phyloP scores from a whole-genome alignment of 148 eudicot genomes.

The Chenopodium album region DNA sequence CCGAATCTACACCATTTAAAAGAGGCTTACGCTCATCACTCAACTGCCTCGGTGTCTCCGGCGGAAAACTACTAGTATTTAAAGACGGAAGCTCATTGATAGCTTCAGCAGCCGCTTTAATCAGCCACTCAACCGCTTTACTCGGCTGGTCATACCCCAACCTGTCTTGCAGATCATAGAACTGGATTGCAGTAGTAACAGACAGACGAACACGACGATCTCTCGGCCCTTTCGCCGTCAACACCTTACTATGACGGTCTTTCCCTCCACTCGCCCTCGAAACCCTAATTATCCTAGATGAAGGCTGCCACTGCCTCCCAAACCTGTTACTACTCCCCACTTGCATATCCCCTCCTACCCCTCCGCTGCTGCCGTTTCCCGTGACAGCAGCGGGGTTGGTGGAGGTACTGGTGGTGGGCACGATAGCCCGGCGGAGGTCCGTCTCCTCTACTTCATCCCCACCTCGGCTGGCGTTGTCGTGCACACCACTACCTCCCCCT shows the following conservation, averaged over 20 bases:
- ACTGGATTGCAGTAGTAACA: constrained; percentile 80
- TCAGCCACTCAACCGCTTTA: constrained; percentile 94
- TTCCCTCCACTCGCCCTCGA: constrained; percentile 89
- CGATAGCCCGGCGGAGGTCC: background rate
- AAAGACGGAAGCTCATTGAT: constrained; percentile 78
- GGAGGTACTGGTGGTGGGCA: background rate
- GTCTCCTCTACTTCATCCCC: constrained; percentile 14
- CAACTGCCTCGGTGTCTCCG: constrained; percentile 50
- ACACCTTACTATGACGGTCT: constrained; percentile 90
- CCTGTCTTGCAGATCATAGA: constrained; percentile 85
- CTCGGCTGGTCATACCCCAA: constrained; percentile 88
- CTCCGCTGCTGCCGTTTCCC: constrained; percentile 22
- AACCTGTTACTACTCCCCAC: background rate
- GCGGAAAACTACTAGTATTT: constrained; percentile 36
- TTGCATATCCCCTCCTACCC: background rate
- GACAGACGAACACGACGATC: constrained; percentile 83
- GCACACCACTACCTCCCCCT: constrained; percentile 25
- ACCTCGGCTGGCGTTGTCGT: constrained; percentile 21
- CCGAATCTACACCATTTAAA: constrained; percentile 14
- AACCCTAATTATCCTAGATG: constrained; percentile 89
- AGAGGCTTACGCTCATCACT: constrained; percentile 41
- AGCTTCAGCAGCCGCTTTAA: constrained; percentile 65
- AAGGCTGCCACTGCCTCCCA: constrained; percentile 60
- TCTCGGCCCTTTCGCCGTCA: constrained; percentile 76
- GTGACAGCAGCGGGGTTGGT: background rate